phyloP scores from a whole-genome alignment of 192 early-diverging fungal species.

The Chytriomyces confervae region DNA sequence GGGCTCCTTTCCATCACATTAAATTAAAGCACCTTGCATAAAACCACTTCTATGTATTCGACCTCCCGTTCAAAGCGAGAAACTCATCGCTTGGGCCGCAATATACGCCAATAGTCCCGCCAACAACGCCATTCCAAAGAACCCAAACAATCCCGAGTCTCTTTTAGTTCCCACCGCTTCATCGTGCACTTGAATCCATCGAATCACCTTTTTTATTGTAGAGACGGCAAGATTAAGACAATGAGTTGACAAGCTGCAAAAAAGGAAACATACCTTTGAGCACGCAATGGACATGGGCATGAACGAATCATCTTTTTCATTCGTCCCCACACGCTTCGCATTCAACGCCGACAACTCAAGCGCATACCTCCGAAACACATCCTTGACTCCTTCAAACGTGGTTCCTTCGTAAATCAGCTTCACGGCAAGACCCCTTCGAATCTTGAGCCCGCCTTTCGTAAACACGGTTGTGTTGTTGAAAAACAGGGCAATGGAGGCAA shows the following conservation, averaged over 20 bases:
- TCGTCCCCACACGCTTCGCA: conserved; percentile 36
- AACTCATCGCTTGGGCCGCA: background rate
- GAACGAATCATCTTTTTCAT: conserved; percentile 47
- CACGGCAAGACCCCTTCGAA: conserved; percentile 68
- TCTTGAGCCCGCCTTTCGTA: conserved; percentile 80
- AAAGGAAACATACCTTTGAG: conserved; percentile 47
- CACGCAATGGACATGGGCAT: conserved; percentile 45
- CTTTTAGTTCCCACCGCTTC: background rate
- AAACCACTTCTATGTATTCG: too few relatives aligned
- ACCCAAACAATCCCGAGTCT: background rate
- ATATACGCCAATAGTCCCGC: background rate
- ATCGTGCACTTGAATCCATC: conserved; percentile 50
- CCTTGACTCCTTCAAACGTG: conserved; percentile 51
- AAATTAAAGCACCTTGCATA: too few relatives aligned
- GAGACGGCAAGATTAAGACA: background rate
- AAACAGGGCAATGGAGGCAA: conserved; percentile 85
- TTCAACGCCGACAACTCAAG: conserved; percentile 44
- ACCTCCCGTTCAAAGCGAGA: background rate
- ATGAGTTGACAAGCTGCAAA: background rate
- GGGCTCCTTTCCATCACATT: too few relatives aligned
- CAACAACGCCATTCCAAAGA: background rate
- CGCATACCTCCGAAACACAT: conserved; percentile 46
- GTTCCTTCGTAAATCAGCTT: conserved; percentile 51
- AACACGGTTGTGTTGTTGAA: conserved; percentile 88
- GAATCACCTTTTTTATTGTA: conserved; percentile 35